A percentile compares a stretch with the other conserved stretches of the same genome.
These are phyloP conservation scores for Aspergillus ochraceus DNA, from an alignment of 2,329 filamentous ascomycete genomes.

Conservation along the genomic window DNA sequence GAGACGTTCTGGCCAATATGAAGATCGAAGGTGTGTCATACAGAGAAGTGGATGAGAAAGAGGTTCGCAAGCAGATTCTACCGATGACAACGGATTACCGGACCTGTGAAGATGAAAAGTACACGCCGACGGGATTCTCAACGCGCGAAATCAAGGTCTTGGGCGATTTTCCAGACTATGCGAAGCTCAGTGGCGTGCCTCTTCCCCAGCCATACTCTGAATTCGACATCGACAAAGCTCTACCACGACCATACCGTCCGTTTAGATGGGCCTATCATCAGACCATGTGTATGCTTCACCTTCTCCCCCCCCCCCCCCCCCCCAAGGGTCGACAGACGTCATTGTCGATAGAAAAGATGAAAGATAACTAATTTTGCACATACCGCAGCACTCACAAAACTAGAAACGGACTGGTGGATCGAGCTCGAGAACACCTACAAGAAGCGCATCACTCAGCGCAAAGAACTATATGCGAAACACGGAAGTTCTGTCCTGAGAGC, in stretches of 20 bases:
- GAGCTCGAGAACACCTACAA: constrained; percentile 76
- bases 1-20: constrained; percentile 45
- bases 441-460: constrained; percentile 66
- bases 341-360: background rate
- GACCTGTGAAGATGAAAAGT: constrained; percentile 41
- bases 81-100: constrained; percentile 45
- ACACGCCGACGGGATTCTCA: constrained; percentile 69
- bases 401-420: constrained; percentile 86
- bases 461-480: constrained; percentile 63
- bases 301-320: too few relatives aligned
- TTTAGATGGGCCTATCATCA: constrained; percentile 85
- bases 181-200: constrained; percentile 71
- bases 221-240: constrained; percentile 69
- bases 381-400: constrained; percentile 66
- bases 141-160: constrained; percentile 67
- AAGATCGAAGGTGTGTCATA: constrained; percentile 15
- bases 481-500: constrained; percentile 64
- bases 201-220: constrained; percentile 62
- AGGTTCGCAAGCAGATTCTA: constrained; percentile 36
- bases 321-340: background rate
- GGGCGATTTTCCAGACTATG: constrained; percentile 78
- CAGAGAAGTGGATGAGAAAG: constrained; percentile 31
- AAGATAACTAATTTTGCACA: background rate
- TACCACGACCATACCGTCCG: constrained; percentile 74
- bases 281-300: constrained; percentile 72